These are phyloP conservation scores for Aspergillus aculeatinus DNA, from an alignment of 2,329 filamentous ascomycete genomes.

Conservation along the genomic window DNA sequence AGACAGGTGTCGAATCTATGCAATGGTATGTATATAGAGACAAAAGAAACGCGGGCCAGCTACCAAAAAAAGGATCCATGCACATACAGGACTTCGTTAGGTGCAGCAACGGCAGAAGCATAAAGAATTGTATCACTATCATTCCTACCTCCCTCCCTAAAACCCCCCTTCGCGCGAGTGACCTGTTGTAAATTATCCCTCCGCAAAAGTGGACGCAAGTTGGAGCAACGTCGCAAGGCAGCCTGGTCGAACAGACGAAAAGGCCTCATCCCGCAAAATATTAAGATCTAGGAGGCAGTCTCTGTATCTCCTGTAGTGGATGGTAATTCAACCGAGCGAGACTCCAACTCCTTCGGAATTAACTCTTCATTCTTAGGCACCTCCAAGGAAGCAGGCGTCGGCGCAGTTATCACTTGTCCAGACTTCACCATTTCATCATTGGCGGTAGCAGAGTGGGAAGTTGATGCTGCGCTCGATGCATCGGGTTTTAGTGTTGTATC, in stretches of 20 bases:
- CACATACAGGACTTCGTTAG: constrained; percentile 6
- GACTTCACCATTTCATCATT: constrained; percentile 12
- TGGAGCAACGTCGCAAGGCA: not conserved
- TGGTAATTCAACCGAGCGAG: constrained; percentile 37
- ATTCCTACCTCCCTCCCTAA: constrained; percentile 7
- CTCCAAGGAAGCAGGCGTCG: constrained; percentile 15
- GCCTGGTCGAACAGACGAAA: constrained; percentile 4
- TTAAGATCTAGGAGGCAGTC: constrained; percentile 26
- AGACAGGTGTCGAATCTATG: constrained; percentile 17
- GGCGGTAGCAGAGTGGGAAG: constrained; percentile 19
- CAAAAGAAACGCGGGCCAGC: not conserved
- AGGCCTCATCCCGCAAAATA: not conserved
- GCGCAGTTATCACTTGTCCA: constrained; percentile 10
- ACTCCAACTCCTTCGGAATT: constrained; percentile 38
- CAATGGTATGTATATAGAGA: constrained; percentile 22
- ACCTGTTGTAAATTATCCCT: not conserved
- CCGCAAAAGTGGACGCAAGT: not conserved
- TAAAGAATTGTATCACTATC: constrained; percentile 13
- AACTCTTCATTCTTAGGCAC: constrained; percentile 19
- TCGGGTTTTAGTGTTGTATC: constrained; percentile 23
- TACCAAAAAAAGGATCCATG: constrained; percentile 16
- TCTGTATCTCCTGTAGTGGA: constrained; percentile 24
- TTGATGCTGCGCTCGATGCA: constrained; percentile 22
- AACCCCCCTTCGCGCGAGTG: not conserved
- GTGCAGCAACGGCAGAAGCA: constrained; percentile 6